Conservation (phyloP, 1,284 basidiomycete species). For the Vanrija pseudolonga region DNA sequence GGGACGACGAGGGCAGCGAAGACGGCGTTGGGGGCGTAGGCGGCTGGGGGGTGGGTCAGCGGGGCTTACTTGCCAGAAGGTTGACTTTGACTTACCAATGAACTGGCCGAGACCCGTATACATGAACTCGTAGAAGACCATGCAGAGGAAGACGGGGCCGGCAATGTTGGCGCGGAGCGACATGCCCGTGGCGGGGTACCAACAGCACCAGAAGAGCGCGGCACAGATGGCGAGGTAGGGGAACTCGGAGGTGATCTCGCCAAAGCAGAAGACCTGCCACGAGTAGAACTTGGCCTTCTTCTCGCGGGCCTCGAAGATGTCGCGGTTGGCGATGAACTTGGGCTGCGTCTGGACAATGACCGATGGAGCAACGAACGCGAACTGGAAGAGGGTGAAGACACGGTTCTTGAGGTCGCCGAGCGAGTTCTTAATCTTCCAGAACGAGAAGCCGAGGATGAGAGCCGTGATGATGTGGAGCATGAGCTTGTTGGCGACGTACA, state of each 20-base stretch:
- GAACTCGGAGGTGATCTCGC: slow-evolving; percentile 19
- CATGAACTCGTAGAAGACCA: slow-evolving; percentile 44
- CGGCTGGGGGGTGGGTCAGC: slow-evolving; percentile 17
- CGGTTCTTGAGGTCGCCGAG: slow-evolving; percentile 1
- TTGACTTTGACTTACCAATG: slow-evolving; percentile 19
- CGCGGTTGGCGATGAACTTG: slow-evolving; percentile 20
- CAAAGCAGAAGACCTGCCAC: slow-evolving; percentile 14
- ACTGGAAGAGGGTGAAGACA: slow-evolving; percentile 20
- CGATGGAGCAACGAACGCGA: slow-evolving; percentile 14
- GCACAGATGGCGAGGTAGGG: slow-evolving; percentile 19
- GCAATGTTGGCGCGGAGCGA: not conserved
- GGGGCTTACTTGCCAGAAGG: slow-evolving; percentile 2
- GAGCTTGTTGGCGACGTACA: slow-evolving; percentile 25
- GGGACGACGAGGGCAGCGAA: slow-evolving; percentile 26
- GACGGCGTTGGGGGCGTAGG: slow-evolving; percentile 33
- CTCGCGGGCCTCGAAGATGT: slow-evolving; percentile 28
- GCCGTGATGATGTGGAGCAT: slow-evolving; percentile 18
- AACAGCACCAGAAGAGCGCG: slow-evolving; percentile 1
- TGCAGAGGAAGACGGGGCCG: slow-evolving; percentile 33
- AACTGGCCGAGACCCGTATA: slow-evolving; percentile 40
- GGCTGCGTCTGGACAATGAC: slow-evolving; percentile 3
- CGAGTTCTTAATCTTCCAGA: slow-evolving; percentile 7
- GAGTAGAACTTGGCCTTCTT: slow-evolving; percentile 24
- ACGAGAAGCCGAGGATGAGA: slow-evolving; percentile 23
- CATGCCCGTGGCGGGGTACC: slow-evolving; percentile 1